Base-by-base conservation (phyloP, 345 rosid species). In the Salix caprea region DNA sequence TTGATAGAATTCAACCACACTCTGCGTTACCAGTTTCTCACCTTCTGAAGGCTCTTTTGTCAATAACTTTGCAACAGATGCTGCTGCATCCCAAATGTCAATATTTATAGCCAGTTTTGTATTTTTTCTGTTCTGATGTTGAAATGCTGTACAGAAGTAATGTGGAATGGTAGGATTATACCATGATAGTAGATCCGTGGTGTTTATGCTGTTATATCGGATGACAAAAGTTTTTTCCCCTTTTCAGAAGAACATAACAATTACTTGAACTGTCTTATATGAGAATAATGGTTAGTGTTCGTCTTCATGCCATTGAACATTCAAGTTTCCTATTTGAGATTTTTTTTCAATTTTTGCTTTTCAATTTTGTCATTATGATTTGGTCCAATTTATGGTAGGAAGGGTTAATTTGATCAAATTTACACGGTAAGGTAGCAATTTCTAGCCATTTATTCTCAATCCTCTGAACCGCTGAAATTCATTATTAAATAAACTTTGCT, bases 21-120 rank as follows among this genome's bases (percentile, higher is more conserved):
- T 62, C 46, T 60, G 34, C 74, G 4, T 44, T 16, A 0, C 64
- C 76, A 4, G 37, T 54, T 71, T 71, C 75, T 76, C 67, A 71
- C 72, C 48, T 40, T 58, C 60, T 50, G 36, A 71, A n/a, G 68
- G 75, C 40, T 11, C 36, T 46, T 34, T 69, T 74, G 70, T 74
- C 16, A 36, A 44, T 48, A 34, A 26, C 54, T 61, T 69, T 73
- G 69, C 14, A 21, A 58, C 24, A n/a, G n/a, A 12, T 73, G 69
- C 48, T 73, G 69, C 48, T 58, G 48, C 62, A 15, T 21, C 1
- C 16, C 23, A 50, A 50, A n/a, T 46, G 58, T 69, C 40, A 44
- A 60, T 74, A 34, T 50, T 21, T 37, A 1, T 24, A n/a, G 37
- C 52, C 61, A 40, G 32, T 19, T 54, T 19, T 54, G 21, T 52